Evolutionary conservation across 345 rosid genomes (phyloP).

Genomic region (Lumnitzera racemosa): DNA sequence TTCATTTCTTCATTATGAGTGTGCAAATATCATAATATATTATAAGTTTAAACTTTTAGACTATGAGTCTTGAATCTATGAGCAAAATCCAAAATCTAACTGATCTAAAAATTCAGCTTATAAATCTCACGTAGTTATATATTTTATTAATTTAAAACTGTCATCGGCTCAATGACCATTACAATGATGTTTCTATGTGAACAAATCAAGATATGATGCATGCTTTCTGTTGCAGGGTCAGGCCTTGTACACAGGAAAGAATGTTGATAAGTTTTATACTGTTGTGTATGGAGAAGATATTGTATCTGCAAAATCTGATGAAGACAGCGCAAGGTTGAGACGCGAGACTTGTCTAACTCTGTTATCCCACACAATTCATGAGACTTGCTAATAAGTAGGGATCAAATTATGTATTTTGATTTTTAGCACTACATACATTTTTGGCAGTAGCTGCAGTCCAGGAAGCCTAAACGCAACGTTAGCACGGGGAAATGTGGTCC

Average conservation of each 20-base stretch:
- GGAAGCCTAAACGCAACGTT: conserved; percentile 32
- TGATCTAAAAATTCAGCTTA: too few relatives aligned
- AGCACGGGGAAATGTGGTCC: conserved; percentile 41
- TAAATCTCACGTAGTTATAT: too few relatives aligned
- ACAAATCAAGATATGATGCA: neutral
- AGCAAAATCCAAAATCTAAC: neutral
- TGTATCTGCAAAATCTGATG: conserved; percentile 23
- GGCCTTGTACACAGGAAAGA: conserved; percentile 30
- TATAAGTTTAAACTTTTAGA: too few relatives aligned
- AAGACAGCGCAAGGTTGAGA: conserved; percentile 33
- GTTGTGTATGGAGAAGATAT: conserved; percentile 40
- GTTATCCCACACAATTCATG: neutral
- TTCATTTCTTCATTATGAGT: too few relatives aligned
- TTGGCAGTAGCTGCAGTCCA: conserved; percentile 30
- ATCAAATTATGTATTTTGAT: neutral
- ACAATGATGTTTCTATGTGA: too few relatives aligned
- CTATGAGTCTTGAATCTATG: too few relatives aligned
- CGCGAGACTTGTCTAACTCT: neutral
- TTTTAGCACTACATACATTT: neutral
- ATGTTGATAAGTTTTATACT: conserved; percentile 27
- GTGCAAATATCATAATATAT: too few relatives aligned
- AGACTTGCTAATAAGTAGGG: neutral
- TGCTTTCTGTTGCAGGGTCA: conserved; percentile 36
- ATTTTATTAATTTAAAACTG: too few relatives aligned
- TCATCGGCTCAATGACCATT: too few relatives aligned